A percentile compares a stretch with the other conserved stretches of the same genome.
These are phyloP conservation scores for Sporobolomyces phaffii DNA, from an alignment of 768 basidiomycete genomes.

Conservation along the genomic window DNA sequence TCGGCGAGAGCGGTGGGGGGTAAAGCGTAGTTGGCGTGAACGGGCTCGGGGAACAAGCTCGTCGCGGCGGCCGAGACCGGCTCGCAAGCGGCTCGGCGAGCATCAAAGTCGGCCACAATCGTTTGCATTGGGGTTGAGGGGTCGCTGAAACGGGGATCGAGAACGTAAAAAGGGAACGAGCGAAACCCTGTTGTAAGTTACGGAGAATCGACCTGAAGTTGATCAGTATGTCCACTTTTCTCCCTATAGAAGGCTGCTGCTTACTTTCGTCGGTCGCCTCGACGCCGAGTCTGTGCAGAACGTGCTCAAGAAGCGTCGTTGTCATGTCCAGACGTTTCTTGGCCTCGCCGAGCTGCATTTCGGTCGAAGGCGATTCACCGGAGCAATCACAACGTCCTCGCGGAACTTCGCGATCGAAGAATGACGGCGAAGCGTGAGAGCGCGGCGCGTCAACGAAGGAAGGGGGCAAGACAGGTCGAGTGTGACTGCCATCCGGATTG, in stretches of 20 bases:
- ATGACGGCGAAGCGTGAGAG: conserved; percentile 62
- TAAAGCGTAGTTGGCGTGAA: no score
- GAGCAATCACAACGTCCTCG: conserved; percentile 67
- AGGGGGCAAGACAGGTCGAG: background rate
- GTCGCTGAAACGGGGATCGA: conserved; percentile 5
- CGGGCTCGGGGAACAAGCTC: no score
- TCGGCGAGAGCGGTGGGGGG: no score
- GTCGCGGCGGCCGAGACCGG: no score
- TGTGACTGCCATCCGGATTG: conserved; percentile 1
- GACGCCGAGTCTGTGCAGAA: conserved; percentile 73
- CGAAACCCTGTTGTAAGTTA: background rate
- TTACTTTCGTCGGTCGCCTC: conserved; percentile 40
- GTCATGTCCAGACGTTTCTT: conserved; percentile 65
- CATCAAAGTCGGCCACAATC: background rate
- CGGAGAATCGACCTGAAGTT: background rate
- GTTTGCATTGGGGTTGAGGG: background rate
- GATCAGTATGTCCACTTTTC: no score
- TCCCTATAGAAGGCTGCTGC: background rate
- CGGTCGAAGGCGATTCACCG: conserved; percentile 71
- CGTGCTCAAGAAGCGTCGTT: conserved; percentile 83
- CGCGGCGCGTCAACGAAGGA: background rate
- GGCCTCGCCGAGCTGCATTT: conserved; percentile 67
- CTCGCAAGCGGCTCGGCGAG: no score
- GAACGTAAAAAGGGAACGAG: conserved; percentile 10
- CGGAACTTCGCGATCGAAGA: no score